Percentiles rank a stretch among this genome's conserved stretches.
phyloP scores from a whole-genome alignment of 2,329 filamentous ascomycete genomes.

The Plectosphaerella cucumerina region DNA sequence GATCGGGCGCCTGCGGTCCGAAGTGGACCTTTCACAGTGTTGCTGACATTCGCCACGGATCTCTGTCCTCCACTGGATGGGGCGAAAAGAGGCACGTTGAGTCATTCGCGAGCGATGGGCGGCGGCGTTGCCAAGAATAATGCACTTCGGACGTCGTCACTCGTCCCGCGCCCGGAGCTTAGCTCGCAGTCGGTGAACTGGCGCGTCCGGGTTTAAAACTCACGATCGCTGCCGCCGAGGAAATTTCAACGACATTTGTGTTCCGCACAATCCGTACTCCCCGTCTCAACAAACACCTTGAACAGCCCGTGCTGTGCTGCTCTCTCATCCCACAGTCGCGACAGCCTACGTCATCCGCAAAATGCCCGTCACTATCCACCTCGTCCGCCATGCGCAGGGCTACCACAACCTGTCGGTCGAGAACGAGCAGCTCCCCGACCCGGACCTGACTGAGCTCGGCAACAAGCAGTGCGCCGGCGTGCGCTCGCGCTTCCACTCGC shows the following conservation, averaged over 20 bases:
- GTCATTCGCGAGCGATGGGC: not conserved
- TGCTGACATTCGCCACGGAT: not conserved
- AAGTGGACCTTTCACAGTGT: not conserved
- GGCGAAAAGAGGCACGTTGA: not conserved
- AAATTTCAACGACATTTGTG: not conserved
- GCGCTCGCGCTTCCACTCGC: constrained; percentile 57
- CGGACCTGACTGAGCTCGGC: constrained; percentile 72
- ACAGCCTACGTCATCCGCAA: not conserved
- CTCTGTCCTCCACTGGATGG: not conserved
- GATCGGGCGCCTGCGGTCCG: not conserved
- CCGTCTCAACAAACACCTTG: not conserved
- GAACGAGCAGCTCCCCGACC: constrained; percentile 73
- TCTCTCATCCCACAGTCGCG: too few relatives aligned
- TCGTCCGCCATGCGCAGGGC: constrained; percentile 73
- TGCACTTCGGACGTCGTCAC: not conserved
- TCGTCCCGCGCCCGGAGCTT: not conserved
- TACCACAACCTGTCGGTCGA: constrained; percentile 71
- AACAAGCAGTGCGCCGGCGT: constrained; percentile 68
- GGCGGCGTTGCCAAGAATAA: not conserved
- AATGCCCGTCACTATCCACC: constrained; percentile 57
- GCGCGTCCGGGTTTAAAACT: not conserved
- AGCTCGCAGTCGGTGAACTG: not conserved
- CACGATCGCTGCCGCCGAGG: not conserved
- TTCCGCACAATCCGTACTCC: not conserved
- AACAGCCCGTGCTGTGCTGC: not conserved